phyloP scores from a whole-genome alignment of 768 basidiomycete species.

The Leccinum arenicola region DNA sequence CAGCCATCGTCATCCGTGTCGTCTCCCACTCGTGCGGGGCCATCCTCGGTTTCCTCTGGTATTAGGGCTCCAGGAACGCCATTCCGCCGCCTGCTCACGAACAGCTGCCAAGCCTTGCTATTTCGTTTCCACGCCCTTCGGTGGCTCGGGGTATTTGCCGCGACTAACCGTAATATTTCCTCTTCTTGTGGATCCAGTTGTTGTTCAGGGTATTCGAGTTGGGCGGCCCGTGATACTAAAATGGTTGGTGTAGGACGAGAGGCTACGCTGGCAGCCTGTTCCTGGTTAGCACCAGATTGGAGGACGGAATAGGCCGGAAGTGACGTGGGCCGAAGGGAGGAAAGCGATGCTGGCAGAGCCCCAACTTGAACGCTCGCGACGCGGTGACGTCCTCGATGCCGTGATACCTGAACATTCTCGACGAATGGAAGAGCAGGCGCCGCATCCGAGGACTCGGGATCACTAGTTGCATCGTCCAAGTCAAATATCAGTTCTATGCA shows the following conservation, averaged over 20 bases:
- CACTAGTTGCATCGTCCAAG: constrained; percentile 52
- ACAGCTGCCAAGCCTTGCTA: constrained; percentile 61
- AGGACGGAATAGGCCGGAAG: constrained; percentile 65
- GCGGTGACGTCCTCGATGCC: constrained; percentile 27
- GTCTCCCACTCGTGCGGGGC: constrained; percentile 8
- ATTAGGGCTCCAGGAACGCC: constrained; percentile 31
- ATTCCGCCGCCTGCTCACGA: constrained; percentile 40
- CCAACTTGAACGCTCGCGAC: constrained; percentile 26
- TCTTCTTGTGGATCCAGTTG: constrained; percentile 42
- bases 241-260: background rate
- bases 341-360: constrained; percentile 55
- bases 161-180: constrained; percentile 60
- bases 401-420: constrained; percentile 27
- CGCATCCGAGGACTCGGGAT: constrained; percentile 31
- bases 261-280: background rate
- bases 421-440: constrained; percentile 38
- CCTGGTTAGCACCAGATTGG: constrained; percentile 27
- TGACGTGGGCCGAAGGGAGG: constrained; percentile 61
- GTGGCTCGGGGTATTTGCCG: constrained; percentile 68
- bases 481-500: constrained; percentile 66
- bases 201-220: constrained; percentile 22
- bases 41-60: constrained; percentile 37
- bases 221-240: constrained; percentile 1
- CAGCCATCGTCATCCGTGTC: constrained; percentile 24
- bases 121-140: constrained; percentile 66